phyloP scores from a whole-genome alignment of 164 flowering plant species.

The Vitis riparia region DNA sequence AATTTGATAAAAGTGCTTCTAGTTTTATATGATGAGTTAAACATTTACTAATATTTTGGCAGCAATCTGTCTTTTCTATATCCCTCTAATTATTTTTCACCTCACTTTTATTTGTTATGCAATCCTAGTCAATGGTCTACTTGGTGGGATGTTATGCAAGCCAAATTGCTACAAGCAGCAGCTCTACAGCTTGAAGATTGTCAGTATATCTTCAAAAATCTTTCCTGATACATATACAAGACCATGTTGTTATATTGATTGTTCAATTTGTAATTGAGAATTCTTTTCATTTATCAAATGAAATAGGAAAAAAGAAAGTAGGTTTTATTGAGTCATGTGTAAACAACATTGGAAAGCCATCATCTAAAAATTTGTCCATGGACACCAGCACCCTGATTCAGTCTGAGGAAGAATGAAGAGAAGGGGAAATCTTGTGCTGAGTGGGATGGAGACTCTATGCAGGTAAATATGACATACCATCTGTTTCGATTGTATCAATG shows the following conservation, averaged over 20 bases:
- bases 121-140: constrained; percentile 61
- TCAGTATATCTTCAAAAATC: background rate
- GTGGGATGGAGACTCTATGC: constrained; percentile 90
- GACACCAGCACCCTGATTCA: no score
- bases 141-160: constrained; percentile 96
- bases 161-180: constrained; percentile 62
- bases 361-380: no score
- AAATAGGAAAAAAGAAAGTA: background rate
- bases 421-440: constrained; percentile 14
- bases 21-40: background rate
- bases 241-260: background rate
- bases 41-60: no score
- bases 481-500: no score
- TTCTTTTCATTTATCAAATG: background rate
- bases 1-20: background rate
- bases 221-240: background rate
- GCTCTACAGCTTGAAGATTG: constrained; percentile 45
- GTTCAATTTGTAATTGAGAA: background rate
- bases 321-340: background rate
- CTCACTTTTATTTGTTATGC: background rate
- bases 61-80: background rate
- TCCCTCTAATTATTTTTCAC: background rate
- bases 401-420: no score
- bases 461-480: constrained; percentile 40
- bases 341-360: no score